phyloP scores from a whole-genome alignment of 305 asterid species.

The Solanum hybrid region DNA sequence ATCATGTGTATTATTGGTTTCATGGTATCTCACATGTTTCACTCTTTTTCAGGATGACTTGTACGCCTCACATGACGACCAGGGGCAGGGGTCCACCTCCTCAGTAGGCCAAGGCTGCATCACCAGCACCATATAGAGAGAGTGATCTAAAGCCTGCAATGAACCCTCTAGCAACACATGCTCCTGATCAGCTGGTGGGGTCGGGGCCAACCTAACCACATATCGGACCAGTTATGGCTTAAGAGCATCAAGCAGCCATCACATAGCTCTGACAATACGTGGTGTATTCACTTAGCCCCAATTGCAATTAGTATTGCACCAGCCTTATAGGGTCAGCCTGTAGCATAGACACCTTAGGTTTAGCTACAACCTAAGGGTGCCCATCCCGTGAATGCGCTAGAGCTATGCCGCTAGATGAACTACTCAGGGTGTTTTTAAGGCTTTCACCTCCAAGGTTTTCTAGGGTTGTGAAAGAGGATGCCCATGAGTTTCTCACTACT shows the following conservation, averaged over 20 bases:
- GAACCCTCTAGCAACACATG: no score
- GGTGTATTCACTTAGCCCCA: background rate
- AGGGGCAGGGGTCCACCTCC: background rate
- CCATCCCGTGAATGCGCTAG: background rate
- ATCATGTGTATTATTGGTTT: background rate
- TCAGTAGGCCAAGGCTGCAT: background rate
- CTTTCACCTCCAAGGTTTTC: background rate
- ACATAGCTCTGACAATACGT: no score
- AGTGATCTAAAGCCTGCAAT: background rate
- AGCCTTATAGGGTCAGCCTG: background rate
- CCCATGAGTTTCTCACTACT: background rate
- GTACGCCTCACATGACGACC: background rate
- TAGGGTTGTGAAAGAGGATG: background rate
- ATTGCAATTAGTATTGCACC: background rate
- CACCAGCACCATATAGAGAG: background rate
- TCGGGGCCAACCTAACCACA: background rate
- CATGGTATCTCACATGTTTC: background rate
- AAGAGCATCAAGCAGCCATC: background rate
- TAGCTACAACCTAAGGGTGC: background rate
- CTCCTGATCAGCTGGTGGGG: background rate
- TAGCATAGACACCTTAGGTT: background rate
- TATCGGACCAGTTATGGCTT: background rate
- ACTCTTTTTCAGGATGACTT: background rate
- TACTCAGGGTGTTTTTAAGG: background rate
- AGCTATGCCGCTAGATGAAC: background rate